These are phyloP conservation scores for Scenedesmus sp. DNA, from an alignment of 163 green algal genomes.

Conservation along the genomic window DNA sequence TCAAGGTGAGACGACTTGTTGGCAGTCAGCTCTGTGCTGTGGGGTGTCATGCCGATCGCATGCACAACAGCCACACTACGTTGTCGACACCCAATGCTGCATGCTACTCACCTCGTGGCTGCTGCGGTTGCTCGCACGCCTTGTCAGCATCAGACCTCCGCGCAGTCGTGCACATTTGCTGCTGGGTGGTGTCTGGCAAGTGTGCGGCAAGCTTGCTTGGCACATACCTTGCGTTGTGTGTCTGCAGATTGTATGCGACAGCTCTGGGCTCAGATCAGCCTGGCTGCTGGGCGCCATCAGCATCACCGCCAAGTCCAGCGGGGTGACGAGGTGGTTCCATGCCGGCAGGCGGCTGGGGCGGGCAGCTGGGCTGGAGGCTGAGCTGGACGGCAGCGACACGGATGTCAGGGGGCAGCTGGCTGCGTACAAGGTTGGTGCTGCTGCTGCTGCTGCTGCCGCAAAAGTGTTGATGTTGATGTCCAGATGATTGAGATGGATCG, in stretches of 20 bases:
- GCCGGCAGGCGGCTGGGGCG: not conserved
- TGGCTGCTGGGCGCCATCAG: constrained; percentile 30
- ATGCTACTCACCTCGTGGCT: no score
- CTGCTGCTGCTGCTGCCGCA: not conserved
- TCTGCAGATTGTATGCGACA: not conserved
- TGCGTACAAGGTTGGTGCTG: constrained; percentile 39
- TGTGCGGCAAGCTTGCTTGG: no score
- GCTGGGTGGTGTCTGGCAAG: no score
- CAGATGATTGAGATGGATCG: no score
- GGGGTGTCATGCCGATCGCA: no score
- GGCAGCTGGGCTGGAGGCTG: not conserved
- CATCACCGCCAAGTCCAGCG: not conserved
- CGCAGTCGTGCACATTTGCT: no score
- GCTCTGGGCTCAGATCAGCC: not conserved
- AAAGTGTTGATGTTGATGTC: no score
- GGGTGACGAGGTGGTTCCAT: constrained; percentile 31
- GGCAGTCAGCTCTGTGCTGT: not conserved
- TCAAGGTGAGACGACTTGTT: constrained; percentile 1
- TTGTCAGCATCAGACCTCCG: no score
- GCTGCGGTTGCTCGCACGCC: no score
- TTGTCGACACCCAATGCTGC: no score
- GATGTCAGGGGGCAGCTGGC: constrained; percentile 4
- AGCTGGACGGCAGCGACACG: not conserved
- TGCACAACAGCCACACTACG: no score
- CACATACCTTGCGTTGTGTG: no score